Evolutionary conservation across 768 basidiomycete genomes (phyloP), one percentile per base, ranked within the genome.

Genomic region (Boletales sp.): DNA sequence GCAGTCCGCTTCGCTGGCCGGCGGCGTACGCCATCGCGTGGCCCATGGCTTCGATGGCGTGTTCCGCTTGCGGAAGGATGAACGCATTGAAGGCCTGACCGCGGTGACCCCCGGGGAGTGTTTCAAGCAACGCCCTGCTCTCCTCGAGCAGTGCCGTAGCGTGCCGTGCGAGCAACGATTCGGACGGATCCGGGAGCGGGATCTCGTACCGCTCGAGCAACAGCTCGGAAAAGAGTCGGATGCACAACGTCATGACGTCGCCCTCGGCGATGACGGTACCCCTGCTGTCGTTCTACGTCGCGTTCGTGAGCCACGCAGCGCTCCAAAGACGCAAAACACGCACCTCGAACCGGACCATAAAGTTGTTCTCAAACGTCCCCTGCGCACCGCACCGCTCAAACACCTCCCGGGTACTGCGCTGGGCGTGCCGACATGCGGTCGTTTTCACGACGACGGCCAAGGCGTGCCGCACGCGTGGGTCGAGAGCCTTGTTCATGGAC

Each of bases 331-430:
- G 34, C 5, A 55, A 49, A 58, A 14, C 15, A 58, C 67, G 4
- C 48, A 82, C 82, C 70, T 81, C 76, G 29, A 79, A 72, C 39
- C 70, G 70, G 5, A 77, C 74, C 70, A 84, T 76, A 55, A 80
- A 78, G 56, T 85, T 86, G 47, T 79, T 76, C 44, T 80, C 82
- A 48, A 83, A 84, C 0, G 80, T 76, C 3, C 84, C 83, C 63
- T 84, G 83, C 3, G 81, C 84, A 42, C 84, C 84, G 49, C 80
- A 83, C 11, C 84, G 73, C 53, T 86, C 84, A 6, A 80, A 72
- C n/a, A 84, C 69, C 48, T 78, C 77, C 9, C 74, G 65, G 8
- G 74, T 67, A 51, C 74, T 77, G 15, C 76, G 68, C 54, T 80
- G 78, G 54, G 77, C 75, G 48, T 82, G 81, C 6, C 77, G 74